phyloP scores from a whole-genome alignment of 2,329 filamentous ascomycete genomes.

The Sphaerostilbella broomeana region DNA sequence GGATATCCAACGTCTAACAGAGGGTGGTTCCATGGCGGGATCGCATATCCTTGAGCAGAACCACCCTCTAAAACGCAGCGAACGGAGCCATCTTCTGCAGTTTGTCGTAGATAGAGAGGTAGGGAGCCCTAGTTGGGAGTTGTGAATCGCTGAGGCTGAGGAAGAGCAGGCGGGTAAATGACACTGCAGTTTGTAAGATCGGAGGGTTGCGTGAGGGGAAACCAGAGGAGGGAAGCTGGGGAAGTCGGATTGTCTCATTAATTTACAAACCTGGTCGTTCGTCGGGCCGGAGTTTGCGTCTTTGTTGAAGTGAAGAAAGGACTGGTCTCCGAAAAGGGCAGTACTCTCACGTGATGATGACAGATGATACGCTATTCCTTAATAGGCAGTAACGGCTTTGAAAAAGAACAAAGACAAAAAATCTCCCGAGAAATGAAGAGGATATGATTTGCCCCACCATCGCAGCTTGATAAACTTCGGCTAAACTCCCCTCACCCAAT shows the following conservation, averaged over 20 bases:
- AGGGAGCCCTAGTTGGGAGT: too few species aligned
- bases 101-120: too few species aligned
- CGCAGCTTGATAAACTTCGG: slow-evolving; percentile 11
- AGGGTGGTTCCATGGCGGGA: slow-evolving; percentile 53
- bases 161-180: background rate
- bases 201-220: slow-evolving; percentile 6
- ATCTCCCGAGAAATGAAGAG: slow-evolving; percentile 5
- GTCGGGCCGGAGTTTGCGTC: too few species aligned
- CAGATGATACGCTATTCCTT: background rate
- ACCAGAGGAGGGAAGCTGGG: slow-evolving; percentile 9
- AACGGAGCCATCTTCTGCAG: slow-evolving; percentile 25
- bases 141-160: background rate
- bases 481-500: slow-evolving; percentile 4
- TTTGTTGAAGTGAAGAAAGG: slow-evolving; percentile 2
- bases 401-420: slow-evolving; percentile 5
- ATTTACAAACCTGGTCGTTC: too few species aligned
- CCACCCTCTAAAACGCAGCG: slow-evolving; percentile 51
- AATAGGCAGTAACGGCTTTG: slow-evolving; percentile 4
- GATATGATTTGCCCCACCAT: slow-evolving; percentile 8
- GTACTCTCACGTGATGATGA: slow-evolving; percentile 5
- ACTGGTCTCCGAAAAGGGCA: slow-evolving; percentile 4
- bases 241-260: background rate
- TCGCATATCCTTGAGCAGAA: slow-evolving; percentile 29
- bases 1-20: slow-evolving; percentile 30
- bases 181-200: too few species aligned